Conservation (phyloP, 2,329 filamentous ascomycete species). For the Pezicula radicicola region DNA sequence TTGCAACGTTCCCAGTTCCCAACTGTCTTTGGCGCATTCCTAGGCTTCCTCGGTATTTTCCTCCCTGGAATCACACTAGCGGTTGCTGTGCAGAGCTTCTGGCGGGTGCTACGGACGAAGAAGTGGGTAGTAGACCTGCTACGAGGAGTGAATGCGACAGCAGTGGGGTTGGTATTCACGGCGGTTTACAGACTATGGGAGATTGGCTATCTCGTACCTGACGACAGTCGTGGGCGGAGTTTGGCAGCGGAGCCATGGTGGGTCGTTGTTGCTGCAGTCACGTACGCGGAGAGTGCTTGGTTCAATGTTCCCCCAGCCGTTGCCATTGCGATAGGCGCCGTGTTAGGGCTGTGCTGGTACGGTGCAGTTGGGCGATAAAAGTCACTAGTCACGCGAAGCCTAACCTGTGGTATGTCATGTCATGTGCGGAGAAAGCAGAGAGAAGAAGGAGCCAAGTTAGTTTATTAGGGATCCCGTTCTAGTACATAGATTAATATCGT, state of each 20-base stretch:
- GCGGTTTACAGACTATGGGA: slow-evolving; percentile 63
- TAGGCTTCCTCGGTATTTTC: slow-evolving; percentile 53
- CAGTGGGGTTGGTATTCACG: slow-evolving; percentile 60
- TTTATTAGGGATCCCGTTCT: no score
- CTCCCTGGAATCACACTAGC: slow-evolving; percentile 45
- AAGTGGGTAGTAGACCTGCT: slow-evolving; percentile 46
- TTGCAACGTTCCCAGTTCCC: slow-evolving; percentile 22
- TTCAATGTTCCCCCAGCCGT: slow-evolving; percentile 40
- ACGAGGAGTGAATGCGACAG: slow-evolving; percentile 55
- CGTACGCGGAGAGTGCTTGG: slow-evolving; percentile 45
- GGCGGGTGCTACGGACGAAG: slow-evolving; percentile 47
- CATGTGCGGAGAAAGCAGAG: no score
- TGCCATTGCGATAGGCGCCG: slow-evolving; percentile 42
- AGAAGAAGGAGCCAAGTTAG: no score
- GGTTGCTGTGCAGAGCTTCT: slow-evolving; percentile 52
- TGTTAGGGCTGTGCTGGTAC: slow-evolving; percentile 45
- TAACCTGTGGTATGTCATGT: no score
- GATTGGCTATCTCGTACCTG: slow-evolving; percentile 54
- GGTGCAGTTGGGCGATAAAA: slow-evolving; percentile 39
- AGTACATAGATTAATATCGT: no score
- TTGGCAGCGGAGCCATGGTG: slow-evolving; percentile 60
- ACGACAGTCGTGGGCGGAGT: slow-evolving; percentile 45
- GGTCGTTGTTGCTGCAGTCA: slow-evolving; percentile 53
- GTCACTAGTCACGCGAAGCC: no score
- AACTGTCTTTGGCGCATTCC: slow-evolving; percentile 42